Percentiles rank a stretch among this genome's conserved stretches.
phyloP scores from a whole-genome alignment of 331 rosid species.

The Erythrophleum ivorense region DNA sequence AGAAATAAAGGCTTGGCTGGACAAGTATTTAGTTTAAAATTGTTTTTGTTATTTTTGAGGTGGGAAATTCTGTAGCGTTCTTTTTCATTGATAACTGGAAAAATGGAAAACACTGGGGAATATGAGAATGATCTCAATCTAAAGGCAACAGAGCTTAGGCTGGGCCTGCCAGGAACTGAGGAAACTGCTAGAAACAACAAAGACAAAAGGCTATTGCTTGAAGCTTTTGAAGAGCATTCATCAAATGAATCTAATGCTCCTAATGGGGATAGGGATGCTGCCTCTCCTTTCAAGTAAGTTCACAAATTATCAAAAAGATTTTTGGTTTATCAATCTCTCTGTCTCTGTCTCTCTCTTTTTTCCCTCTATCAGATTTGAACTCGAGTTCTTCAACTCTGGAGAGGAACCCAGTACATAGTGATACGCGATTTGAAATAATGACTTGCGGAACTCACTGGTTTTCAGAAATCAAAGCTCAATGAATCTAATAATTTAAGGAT shows the following conservation, averaged over 20 bases:
- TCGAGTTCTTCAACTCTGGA: too few relatives aligned
- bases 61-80: neutral
- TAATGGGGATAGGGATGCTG: slow-evolving; percentile 30
- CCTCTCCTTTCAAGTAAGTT: slow-evolving; percentile 72
- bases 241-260: slow-evolving; percentile 25
- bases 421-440: too few relatives aligned
- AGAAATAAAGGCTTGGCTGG: neutral
- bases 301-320: neutral
- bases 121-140: slow-evolving; percentile 59
- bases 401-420: too few relatives aligned
- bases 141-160: slow-evolving; percentile 69
- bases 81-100: neutral
- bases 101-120: slow-evolving; percentile 54
- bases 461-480: too few relatives aligned
- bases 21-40: neutral
- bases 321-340: too few relatives aligned
- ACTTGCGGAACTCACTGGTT: too few relatives aligned
- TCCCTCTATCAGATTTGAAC: too few relatives aligned
- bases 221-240: slow-evolving; percentile 36
- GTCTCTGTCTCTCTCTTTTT: too few relatives aligned
- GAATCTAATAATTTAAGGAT: too few relatives aligned
- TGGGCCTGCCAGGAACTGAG: slow-evolving; percentile 67
- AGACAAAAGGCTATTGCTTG: slow-evolving; percentile 55
- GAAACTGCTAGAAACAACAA: slow-evolving; percentile 53
- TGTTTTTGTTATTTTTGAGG: neutral